These are phyloP conservation scores for Fraxinus velutina DNA, from an alignment of 305 asterid genomes.

Conservation along the genomic window DNA sequence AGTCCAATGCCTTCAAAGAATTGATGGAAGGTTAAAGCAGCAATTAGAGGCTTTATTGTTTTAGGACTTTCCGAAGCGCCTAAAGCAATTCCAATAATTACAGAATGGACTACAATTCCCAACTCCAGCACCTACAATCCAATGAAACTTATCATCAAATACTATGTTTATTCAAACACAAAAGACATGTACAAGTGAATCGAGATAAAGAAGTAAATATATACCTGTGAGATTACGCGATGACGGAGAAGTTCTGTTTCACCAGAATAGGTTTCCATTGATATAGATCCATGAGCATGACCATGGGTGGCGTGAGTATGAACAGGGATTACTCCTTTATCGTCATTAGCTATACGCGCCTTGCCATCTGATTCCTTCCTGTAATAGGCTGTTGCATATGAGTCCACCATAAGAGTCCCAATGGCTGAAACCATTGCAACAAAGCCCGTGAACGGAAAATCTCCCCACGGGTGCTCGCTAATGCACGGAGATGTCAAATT, in stretches of 20 bases:
- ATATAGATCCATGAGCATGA: slow-evolving; percentile 42
- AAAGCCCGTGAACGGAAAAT: slow-evolving; percentile 46
- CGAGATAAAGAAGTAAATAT: background rate
- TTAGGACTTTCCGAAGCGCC: slow-evolving; percentile 43
- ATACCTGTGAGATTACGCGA: slow-evolving; percentile 43
- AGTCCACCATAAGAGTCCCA: slow-evolving; percentile 41
- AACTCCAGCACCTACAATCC: slow-evolving; percentile 41
- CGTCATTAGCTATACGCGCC: slow-evolving; percentile 20
- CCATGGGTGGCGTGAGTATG: slow-evolving; percentile 37
- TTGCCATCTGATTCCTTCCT: slow-evolving; percentile 25
- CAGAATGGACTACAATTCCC: slow-evolving; percentile 54
- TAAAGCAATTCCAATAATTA: slow-evolving; percentile 44
- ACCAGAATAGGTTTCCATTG: background rate
- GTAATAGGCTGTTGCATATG: slow-evolving; percentile 33
- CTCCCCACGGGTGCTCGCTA: slow-evolving; percentile 28
- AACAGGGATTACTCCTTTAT: slow-evolving; percentile 23
- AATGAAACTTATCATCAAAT: background rate
- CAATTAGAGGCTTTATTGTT: slow-evolving; percentile 40
- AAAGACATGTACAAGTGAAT: no score
- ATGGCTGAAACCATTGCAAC: slow-evolving; percentile 46
- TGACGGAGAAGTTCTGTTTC: slow-evolving; percentile 24
- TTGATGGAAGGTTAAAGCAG: slow-evolving; percentile 49
- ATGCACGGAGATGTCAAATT: slow-evolving; percentile 42
- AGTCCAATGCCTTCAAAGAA: slow-evolving; percentile 55
- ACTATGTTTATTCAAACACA: background rate